Base-by-base conservation (phyloP, 1,139 yeast species). In the Candida albicans region DNA sequence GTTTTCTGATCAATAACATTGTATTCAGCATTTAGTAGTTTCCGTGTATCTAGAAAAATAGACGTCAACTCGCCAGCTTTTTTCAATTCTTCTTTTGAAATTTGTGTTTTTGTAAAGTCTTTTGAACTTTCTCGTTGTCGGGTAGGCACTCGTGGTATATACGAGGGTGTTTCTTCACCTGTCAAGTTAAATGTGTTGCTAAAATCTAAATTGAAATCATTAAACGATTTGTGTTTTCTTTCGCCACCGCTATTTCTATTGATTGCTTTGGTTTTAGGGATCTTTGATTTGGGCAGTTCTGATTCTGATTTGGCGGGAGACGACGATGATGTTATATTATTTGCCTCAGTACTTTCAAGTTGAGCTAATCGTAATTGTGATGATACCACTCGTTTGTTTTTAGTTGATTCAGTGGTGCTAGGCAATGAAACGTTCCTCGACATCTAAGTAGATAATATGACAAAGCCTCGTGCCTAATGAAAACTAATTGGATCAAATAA, bases 171-270 rank as follows among this genome's bases (percentile, higher is more conserved):
- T 18, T 18, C 22, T 18, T 18, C 22, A 18, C 22, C 22, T 8
- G 15, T 35, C n/a, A 30, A 35, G 25, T 35, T 30, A n/a, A 27
- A 36, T 15, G 33, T 18, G 15, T 36, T 4, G 18, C 18, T 27
- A 18, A 36, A 12, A 24, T 31, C 35, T 2, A 14, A 12, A 24
- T 22, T 28, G 5, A 35, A 13, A 29, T 42, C 36, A 12, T 36
- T 33, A 11, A 87, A 68, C 67, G 84, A 77, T 1, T 82, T 74
- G 22, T 75, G 70, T 8, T 79, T 67, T n/a, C 65, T 62, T 5
- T 59, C 62, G 8, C 47, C 46, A 2, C 56, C 48, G 6, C 68
- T 55, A 3, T 68, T 63, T 29, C 14, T 29, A n/a, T 3, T 14
- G 6, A 14, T 8, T 4, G 32, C n/a, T n/a, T 68, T 63, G 2